These are phyloP conservation scores for Trametes hirsuta DNA, from an alignment of 1,284 basidiomycete species.

Conservation along the genomic window DNA sequence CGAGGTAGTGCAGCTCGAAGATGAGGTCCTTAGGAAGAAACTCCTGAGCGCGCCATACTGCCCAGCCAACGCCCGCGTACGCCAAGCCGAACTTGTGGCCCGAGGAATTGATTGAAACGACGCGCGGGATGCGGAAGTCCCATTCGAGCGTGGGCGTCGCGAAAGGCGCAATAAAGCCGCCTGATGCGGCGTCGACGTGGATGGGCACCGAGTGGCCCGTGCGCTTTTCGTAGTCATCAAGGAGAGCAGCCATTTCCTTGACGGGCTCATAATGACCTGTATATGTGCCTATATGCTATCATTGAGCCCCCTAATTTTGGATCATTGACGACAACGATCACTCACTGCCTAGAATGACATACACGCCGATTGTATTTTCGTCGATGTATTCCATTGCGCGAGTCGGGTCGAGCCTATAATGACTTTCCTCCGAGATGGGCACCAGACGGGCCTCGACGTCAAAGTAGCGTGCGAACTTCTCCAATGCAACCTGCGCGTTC, in stretches of 20 bases:
- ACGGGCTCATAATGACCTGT: constrained; percentile 95
- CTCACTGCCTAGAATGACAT: constrained; percentile 76
- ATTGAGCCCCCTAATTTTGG: constrained; percentile 1
- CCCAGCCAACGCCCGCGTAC: constrained; percentile 92
- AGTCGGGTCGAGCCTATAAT: constrained; percentile 84
- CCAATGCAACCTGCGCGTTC: constrained; percentile 48
- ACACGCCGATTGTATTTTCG: constrained; percentile 90
- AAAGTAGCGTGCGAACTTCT: constrained; percentile 93
- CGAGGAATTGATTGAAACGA: constrained; percentile 87
- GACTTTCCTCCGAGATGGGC: constrained; percentile 73
- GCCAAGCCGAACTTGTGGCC: constrained; percentile 90
- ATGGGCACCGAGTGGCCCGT: constrained; percentile 85
- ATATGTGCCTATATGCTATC: constrained; percentile 65
- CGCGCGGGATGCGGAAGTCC: constrained; percentile 88
- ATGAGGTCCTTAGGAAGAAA: constrained; percentile 87
- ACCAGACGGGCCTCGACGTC: constrained; percentile 88
- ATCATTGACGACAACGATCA: constrained; percentile 19
- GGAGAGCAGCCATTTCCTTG: constrained; percentile 80
- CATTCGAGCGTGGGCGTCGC: constrained; percentile 77
- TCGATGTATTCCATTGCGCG: constrained; percentile 88
- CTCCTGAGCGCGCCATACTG: constrained; percentile 79
- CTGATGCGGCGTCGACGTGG: constrained; percentile 84
- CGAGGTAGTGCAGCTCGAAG: constrained; percentile 88
- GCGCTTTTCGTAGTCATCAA: constrained; percentile 85
- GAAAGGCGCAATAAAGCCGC: constrained; percentile 88